These are phyloP conservation scores for Penicillium dipodomyicola DNA, from an alignment of 495 filamentous ascomycete species.

Conservation along the genomic window DNA sequence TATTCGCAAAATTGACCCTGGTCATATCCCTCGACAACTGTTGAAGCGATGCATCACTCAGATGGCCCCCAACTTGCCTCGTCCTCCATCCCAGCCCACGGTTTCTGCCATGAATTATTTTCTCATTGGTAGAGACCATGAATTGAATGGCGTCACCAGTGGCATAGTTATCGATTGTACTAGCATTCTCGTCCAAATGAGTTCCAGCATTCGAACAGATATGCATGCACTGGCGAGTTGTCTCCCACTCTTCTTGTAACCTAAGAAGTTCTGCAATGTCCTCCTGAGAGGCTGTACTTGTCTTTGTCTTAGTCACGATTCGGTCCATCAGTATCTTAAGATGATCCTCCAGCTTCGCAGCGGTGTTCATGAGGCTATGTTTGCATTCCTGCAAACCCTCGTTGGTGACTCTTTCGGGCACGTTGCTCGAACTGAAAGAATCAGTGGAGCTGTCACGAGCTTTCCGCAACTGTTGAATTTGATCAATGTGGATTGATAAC, in stretches of 20 bases:
- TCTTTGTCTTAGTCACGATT: constrained; percentile 34
- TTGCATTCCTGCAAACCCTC: constrained; percentile 42
- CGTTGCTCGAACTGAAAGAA: neutral
- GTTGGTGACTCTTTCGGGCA: constrained; percentile 33
- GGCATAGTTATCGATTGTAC: constrained; percentile 37
- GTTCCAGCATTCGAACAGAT: constrained; percentile 38
- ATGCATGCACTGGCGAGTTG: constrained; percentile 35
- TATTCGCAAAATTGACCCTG: constrained; percentile 20
- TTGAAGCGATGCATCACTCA: constrained; percentile 38
- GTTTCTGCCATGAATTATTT: constrained; percentile 38
- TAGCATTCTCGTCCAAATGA: constrained; percentile 35
- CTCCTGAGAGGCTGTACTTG: constrained; percentile 28
- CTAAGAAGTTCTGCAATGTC: constrained; percentile 34
- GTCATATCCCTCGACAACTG: constrained; percentile 39
- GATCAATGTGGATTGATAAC: constrained; percentile 36
- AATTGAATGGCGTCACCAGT: constrained; percentile 41
- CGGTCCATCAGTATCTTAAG: constrained; percentile 34
- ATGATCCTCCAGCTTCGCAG: constrained; percentile 35
- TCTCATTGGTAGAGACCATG: constrained; percentile 42
- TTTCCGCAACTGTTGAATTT: constrained; percentile 26
- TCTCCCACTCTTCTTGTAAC: constrained; percentile 41
- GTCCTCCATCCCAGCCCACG: constrained; percentile 39
- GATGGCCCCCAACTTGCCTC: constrained; percentile 42
- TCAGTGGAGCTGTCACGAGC: neutral
- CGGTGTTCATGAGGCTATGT: constrained; percentile 29